Percentiles rank a stretch among this genome's conserved stretches.
These are phyloP conservation scores for Thalassiosira oceanica DNA, from an alignment of 352 stramenopile species.

Conservation along the genomic window DNA sequence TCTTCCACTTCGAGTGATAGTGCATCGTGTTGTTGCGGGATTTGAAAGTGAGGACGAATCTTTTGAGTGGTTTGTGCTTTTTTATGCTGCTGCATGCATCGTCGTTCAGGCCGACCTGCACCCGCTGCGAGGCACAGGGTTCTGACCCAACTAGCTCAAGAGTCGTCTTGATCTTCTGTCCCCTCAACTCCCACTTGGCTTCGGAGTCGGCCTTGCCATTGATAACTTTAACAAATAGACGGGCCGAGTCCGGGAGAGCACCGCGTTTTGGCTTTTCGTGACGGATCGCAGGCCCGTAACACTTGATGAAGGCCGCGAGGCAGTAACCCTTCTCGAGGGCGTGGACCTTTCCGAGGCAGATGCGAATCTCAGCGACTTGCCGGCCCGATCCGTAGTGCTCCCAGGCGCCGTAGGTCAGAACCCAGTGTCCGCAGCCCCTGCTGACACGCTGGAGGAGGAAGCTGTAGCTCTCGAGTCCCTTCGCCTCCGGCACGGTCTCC, in stretches of 20 bases:
- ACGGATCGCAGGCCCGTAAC: constrained; percentile 56
- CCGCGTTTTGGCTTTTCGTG: constrained; percentile 50
- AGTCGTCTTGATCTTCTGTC: constrained; percentile 15
- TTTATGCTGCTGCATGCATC: constrained; percentile 29
- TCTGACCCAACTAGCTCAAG: constrained; percentile 45
- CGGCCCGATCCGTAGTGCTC: constrained; percentile 51
- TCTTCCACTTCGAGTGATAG: constrained; percentile 67
- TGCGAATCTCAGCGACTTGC: constrained; percentile 58
- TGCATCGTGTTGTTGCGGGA: constrained; percentile 44
- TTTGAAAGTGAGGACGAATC: constrained; percentile 43
- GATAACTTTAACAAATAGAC: constrained; percentile 34
- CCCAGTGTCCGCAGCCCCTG: constrained; percentile 46
- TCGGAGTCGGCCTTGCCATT: constrained; percentile 12
- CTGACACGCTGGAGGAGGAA: constrained; percentile 57
- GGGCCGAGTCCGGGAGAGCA: constrained; percentile 33
- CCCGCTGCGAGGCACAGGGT: constrained; percentile 31
- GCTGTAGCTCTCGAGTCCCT: constrained; percentile 49
- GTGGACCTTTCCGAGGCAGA: constrained; percentile 38
- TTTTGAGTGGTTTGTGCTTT: constrained; percentile 5
- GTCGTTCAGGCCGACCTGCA: constrained; percentile 48
- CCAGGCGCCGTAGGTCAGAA: constrained; percentile 54
- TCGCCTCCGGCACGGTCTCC: constrained; percentile 30
- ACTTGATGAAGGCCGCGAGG: constrained; percentile 45
- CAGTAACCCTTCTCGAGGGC: constrained; percentile 31
- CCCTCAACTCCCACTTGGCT: constrained; percentile 39